Evolutionary conservation across 2,329 filamentous ascomycete species (phyloP).

Genomic region (Colletotrichum sp.): DNA sequence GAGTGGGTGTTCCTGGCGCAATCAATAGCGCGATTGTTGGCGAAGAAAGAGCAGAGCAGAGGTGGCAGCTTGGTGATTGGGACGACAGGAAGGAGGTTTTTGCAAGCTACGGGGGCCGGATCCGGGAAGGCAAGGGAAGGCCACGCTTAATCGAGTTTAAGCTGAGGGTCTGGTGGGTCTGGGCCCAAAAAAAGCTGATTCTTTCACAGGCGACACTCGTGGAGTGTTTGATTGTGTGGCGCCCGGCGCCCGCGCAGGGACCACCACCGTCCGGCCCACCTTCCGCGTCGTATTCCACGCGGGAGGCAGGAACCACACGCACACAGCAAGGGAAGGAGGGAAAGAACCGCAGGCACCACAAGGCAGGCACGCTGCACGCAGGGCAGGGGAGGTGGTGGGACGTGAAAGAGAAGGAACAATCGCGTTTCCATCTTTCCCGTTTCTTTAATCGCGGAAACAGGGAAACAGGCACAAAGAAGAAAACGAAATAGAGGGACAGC

Average conservation of each 20-base stretch:
- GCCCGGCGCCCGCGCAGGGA: not conserved
- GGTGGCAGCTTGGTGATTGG: not conserved
- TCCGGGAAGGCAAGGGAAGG: not conserved
- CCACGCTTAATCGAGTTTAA: constrained; percentile 8
- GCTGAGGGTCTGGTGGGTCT: not conserved
- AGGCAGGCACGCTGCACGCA: not conserved
- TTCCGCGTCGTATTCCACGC: not conserved
- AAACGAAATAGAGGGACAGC: not conserved
- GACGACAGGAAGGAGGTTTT: not conserved
- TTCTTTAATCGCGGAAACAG: not conserved
- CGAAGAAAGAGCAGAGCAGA: not conserved
- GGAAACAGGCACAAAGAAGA: not conserved
- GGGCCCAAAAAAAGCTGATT: not conserved
- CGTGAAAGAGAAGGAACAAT: not conserved
- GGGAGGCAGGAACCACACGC: not conserved
- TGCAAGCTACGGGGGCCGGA: not conserved
- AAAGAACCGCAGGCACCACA: not conserved
- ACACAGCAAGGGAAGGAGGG: not conserved
- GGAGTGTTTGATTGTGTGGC: constrained; percentile 6
- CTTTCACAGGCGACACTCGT: not conserved
- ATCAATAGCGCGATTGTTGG: not conserved
- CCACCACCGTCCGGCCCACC: not conserved
- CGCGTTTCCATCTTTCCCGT: not conserved
- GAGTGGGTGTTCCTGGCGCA: not conserved
- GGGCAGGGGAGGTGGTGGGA: not conserved